Evolutionary conservation across 2,329 filamentous ascomycete species (phyloP).

Genomic region (Tolypocladium capitatum): DNA sequence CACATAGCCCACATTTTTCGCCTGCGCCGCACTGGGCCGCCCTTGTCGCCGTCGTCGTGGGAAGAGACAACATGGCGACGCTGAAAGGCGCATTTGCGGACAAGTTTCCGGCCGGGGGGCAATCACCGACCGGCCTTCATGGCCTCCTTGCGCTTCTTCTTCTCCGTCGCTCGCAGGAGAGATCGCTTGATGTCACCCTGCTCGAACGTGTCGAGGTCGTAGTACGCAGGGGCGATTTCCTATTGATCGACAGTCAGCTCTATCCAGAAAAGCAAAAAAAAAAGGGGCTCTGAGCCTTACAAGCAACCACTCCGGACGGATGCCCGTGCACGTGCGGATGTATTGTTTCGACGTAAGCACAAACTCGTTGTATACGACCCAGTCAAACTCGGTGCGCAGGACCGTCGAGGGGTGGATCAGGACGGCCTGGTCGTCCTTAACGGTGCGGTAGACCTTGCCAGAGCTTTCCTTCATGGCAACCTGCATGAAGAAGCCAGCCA

Average conservation of each 20-base stretch:
- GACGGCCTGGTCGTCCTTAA: conserved; percentile 93
- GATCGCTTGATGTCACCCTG: conserved; percentile 76
- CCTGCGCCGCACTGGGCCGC: background rate
- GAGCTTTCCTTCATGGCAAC: conserved; percentile 84
- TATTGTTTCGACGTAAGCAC: conserved; percentile 98
- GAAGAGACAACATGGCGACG: background rate
- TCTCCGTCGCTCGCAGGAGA: conserved; percentile 43
- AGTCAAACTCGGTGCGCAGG: conserved; percentile 76
- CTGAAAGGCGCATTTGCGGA: background rate
- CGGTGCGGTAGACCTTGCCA: conserved; percentile 84
- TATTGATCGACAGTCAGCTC: conserved; percentile 17
- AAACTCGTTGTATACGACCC: conserved; percentile 98
- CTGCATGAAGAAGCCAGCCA: conserved; percentile 98
- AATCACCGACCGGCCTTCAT: conserved; percentile 34
- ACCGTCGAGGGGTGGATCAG: conserved; percentile 90
- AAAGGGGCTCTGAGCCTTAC: conserved; percentile 42
- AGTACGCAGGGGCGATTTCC: conserved; percentile 92
- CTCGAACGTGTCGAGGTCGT: conserved; percentile 69
- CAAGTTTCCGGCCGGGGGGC: background rate
- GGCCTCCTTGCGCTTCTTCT: conserved; percentile 45
- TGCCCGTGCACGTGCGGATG: conserved; percentile 81
- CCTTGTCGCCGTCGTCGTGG: background rate
- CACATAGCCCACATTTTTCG: background rate
- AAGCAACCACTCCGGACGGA: conserved; percentile 88
- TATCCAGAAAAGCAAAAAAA: background rate